Conservation (phyloP, 257 asterid species). For the Solanum paucissectum region DNA sequence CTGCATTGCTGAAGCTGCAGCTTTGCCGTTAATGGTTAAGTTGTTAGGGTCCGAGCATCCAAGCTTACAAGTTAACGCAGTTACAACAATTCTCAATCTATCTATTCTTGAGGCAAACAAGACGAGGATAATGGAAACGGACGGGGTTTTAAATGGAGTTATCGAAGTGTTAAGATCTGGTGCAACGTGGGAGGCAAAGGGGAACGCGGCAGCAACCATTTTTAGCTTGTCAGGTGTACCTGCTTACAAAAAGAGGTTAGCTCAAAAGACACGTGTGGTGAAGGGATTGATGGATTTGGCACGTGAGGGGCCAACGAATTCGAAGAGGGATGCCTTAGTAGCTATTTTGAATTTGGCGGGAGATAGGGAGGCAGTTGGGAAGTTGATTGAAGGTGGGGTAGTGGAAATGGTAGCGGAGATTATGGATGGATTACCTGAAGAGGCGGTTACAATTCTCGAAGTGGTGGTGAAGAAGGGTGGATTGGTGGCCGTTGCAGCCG, state of each 20-base stretch:
- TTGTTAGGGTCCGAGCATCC: slow-evolving; percentile 54
- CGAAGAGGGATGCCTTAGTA: slow-evolving; percentile 71
- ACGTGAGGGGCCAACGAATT: slow-evolving; percentile 39
- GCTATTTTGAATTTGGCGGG: slow-evolving; percentile 70
- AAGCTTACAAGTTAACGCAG: slow-evolving; percentile 66
- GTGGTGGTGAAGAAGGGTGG: slow-evolving; percentile 81
- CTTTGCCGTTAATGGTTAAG: slow-evolving; percentile 49
- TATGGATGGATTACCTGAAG: slow-evolving; percentile 52
- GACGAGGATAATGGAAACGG: slow-evolving; percentile 57
- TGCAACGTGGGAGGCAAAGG: slow-evolving; percentile 88
- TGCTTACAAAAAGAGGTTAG: slow-evolving; percentile 46
- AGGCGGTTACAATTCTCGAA: slow-evolving; percentile 66
- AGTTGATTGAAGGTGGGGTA: slow-evolving; percentile 63
- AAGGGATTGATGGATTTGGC: slow-evolving; percentile 59
- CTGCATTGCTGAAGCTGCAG: slow-evolving; percentile 79
- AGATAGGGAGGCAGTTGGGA: slow-evolving; percentile 61
- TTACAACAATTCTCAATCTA: slow-evolving; percentile 69
- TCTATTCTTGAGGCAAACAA: slow-evolving; percentile 80
- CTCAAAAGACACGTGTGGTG: slow-evolving; percentile 47
- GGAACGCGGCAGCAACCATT: slow-evolving; percentile 83
- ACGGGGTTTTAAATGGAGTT: slow-evolving; percentile 60
- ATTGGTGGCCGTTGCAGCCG: slow-evolving; percentile 43
- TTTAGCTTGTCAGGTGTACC: slow-evolving; percentile 59
- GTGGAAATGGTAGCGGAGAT: slow-evolving; percentile 51
- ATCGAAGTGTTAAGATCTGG: slow-evolving; percentile 71